Base-by-base conservation (phyloP, 495 filamentous ascomycete species). In the Patellaria atrata region DNA sequence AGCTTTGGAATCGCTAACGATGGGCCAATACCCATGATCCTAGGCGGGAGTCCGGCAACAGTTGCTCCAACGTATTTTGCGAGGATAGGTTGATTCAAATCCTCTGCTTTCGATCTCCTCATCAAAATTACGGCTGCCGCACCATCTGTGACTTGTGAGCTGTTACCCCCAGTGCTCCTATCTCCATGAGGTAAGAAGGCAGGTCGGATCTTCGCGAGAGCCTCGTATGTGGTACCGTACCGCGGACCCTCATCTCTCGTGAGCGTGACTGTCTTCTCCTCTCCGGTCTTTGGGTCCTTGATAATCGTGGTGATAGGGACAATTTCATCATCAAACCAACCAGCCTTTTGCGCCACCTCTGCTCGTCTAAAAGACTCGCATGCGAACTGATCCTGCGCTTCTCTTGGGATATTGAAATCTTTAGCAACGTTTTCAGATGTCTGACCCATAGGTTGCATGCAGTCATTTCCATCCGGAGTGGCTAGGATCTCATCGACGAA, bases 1-100 rank as follows among this genome's bases (percentile, higher is more conserved):
- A 97, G 68, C 70, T 97, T 97, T 43, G 89, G 89, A 48, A 97
- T 92, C 27, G 84, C 89, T 33, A 91, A 69, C 10, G 83, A 78
- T 17, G 89, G 89, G 19, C 89, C 89, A 43, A 97, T 94, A 37
- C 89, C 89, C 89, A 97, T 97, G 54, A 97, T 79, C 32, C 87
- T 68, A 1, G 89, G 87, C 0, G 87, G 71, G 2, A 94, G 70
- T 44, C 89, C 89, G 28, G 82, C 79, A 23, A 92, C 79, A 7
- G 86, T 93, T 19, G 85, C 79, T 45, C 82, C 84, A 50, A 83
- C 82, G 62, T 82, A 97, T 59, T 97, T 97, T 53, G 76, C 89
- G 35, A 94, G 58, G 58, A 97, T 84, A 30, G 89, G 84, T 64
- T 93, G 80, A 49, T 80, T 77, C 22, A 94, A 70, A 58, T 80